Evolutionary conservation across 2,329 filamentous ascomycete species (phyloP).

Genomic region (Aspergillus sp.): DNA sequence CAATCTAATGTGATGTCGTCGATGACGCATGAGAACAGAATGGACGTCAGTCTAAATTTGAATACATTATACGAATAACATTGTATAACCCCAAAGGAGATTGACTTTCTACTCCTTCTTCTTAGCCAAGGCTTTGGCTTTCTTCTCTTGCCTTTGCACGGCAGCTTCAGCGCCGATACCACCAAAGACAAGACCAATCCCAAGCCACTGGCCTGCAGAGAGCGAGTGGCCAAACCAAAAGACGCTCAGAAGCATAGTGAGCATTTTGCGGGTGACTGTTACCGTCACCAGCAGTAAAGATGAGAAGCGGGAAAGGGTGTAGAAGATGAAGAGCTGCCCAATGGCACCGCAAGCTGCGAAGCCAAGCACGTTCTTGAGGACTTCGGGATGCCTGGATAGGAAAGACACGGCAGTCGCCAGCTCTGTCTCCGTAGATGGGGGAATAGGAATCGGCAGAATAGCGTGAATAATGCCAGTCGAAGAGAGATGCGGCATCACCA

Average conservation of each 20-base stretch:
- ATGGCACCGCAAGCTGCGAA: slow-evolving; percentile 90
- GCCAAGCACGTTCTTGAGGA: slow-evolving; percentile 84
- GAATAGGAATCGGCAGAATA: slow-evolving; percentile 67
- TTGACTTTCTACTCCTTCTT: slow-evolving; percentile 32
- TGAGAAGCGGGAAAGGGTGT: slow-evolving; percentile 90
- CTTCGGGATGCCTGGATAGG: slow-evolving; percentile 75
- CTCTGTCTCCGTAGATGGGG: slow-evolving; percentile 69
- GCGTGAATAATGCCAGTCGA: slow-evolving; percentile 67
- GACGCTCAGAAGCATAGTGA: slow-evolving; percentile 97
- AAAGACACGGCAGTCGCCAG: slow-evolving; percentile 79
- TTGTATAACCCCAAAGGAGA: not conserved
- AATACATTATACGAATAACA: slow-evolving; percentile 5
- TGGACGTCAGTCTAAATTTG: not conserved
- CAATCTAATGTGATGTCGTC: not conserved
- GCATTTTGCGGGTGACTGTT: slow-evolving; percentile 97
- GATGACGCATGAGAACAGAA: not conserved
- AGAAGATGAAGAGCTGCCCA: slow-evolving; percentile 97
- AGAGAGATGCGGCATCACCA: slow-evolving; percentile 79
- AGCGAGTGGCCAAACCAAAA: slow-evolving; percentile 91
- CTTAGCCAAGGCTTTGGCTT: slow-evolving; percentile 50
- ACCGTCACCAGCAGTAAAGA: slow-evolving; percentile 92
- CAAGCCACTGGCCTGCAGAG: slow-evolving; percentile 88
- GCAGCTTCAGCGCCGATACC: slow-evolving; percentile 89
- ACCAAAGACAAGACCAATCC: slow-evolving; percentile 90
- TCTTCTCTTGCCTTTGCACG: slow-evolving; percentile 81